A percentile compares a stretch with the other conserved stretches of the same genome.
phyloP scores from a whole-genome alignment of 495 filamentous ascomycete species.

The Penicillium pulvis region DNA sequence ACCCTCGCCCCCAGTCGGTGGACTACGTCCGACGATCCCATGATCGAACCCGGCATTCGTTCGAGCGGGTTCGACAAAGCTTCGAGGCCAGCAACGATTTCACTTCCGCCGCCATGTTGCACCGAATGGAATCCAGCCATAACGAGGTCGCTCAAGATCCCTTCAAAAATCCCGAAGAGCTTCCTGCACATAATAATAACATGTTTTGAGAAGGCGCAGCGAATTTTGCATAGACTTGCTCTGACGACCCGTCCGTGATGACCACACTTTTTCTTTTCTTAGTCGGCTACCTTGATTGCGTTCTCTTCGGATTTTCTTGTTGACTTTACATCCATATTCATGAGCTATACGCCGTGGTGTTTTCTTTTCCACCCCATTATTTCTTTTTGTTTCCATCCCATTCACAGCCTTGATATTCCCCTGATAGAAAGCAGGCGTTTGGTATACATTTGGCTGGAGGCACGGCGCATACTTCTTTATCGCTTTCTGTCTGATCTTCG shows the following conservation, averaged over 20 bases:
- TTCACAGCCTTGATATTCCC: conserved; percentile 43
- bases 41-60: conserved; percentile 67
- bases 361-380: conserved; percentile 20
- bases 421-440: conserved; percentile 52
- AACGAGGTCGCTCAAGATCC: conserved; percentile 32
- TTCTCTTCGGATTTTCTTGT: conserved; percentile 31
- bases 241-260: conserved; percentile 39
- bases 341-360: conserved; percentile 37
- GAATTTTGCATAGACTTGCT: conserved; percentile 32
- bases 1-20: conserved; percentile 53
- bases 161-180: conserved; percentile 40
- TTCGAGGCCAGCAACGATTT: conserved; percentile 89
- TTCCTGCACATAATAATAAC: conserved; percentile 34
- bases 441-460: conserved; percentile 39
- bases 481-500: conserved; percentile 14
- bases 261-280: conserved; percentile 19
- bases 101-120: conserved; percentile 80
- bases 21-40: conserved; percentile 74
- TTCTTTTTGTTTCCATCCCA: conserved; percentile 13
- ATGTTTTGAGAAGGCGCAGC: conserved; percentile 28
- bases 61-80: conserved; percentile 59
- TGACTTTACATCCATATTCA: conserved; percentile 26
- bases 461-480: conserved; percentile 31
- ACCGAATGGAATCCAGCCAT: conserved; percentile 76
- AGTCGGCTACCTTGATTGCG: conserved; percentile 11